Evolutionary conservation across 768 basidiomycete genomes (phyloP).

Genomic region (Termitomyces sp.): DNA sequence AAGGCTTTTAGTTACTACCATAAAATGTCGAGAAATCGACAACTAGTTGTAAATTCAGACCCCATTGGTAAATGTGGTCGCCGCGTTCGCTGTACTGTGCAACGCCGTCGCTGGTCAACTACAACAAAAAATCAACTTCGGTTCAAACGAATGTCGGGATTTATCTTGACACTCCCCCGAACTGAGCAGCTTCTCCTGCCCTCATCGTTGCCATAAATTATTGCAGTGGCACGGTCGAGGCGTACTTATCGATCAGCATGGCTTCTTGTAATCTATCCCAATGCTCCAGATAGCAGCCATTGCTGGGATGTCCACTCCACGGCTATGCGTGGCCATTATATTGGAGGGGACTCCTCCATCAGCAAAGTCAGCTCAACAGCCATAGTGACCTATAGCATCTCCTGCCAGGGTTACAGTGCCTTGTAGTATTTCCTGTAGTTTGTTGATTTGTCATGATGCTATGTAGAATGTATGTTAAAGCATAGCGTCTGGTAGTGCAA

Average conservation of each 20-base stretch:
- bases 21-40: not conserved
- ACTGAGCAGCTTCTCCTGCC: conserved; percentile 30
- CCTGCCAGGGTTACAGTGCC: no score
- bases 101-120: conserved; percentile 25
- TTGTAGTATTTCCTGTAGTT: no score
- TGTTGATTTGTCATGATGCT: no score
- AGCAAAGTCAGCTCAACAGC: no score
- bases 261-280: conserved; percentile 47
- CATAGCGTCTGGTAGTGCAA: no score
- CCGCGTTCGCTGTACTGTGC: conserved; percentile 14
- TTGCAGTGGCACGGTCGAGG: conserved; percentile 47
- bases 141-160: conserved; percentile 44
- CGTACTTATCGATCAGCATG: conserved; percentile 49
- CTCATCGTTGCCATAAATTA: conserved; percentile 50
- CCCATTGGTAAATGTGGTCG: conserved; percentile 6
- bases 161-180: conserved; percentile 37
- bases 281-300: conserved; percentile 34
- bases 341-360: conserved; percentile 43
- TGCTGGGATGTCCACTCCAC: conserved; percentile 50
- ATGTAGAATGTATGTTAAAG: no score
- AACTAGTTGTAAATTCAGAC: no score
- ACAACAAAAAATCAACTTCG: conserved; percentile 41
- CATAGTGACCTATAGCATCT: no score
- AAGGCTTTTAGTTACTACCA: not conserved
- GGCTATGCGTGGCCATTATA: conserved; percentile 49